phyloP scores from a whole-genome alignment of 768 basidiomycete genomes.

The Pleurotus salmoneostramineus region DNA sequence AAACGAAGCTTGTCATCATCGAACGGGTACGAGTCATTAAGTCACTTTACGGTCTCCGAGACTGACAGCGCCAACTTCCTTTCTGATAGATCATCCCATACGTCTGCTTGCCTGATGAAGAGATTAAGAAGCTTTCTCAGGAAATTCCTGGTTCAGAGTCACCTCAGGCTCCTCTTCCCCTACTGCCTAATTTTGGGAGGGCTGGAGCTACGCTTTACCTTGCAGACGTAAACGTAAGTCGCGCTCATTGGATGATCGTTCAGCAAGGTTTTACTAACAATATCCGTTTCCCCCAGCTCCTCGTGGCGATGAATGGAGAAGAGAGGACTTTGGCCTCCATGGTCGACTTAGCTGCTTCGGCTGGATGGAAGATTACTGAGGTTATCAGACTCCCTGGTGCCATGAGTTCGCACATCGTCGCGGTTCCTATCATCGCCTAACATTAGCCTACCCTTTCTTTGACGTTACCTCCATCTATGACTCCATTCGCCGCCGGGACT shows the following conservation, averaged over 20 bases:
- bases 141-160: background rate
- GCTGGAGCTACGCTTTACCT: slow-evolving; percentile 15
- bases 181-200: slow-evolving; percentile 21
- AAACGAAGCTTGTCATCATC: slow-evolving; percentile 21
- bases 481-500: no score
- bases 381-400: background rate
- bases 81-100: slow-evolving; percentile 10
- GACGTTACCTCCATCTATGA: no score
- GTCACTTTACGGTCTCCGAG: background rate
- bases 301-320: slow-evolving; percentile 21
- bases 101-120: slow-evolving; percentile 11
- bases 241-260: background rate
- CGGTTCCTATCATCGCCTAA: no score
- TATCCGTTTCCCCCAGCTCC: slow-evolving; percentile 17
- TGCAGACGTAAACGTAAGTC: slow-evolving; percentile 20
- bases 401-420: background rate
- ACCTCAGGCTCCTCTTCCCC: slow-evolving; percentile 16
- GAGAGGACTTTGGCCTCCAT: slow-evolving; percentile 24
- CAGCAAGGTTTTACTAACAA: background rate
- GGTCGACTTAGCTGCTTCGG: slow-evolving; percentile 14
- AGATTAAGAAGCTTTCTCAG: background rate
- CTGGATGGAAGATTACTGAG: slow-evolving; percentile 23
- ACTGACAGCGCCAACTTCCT: background rate
- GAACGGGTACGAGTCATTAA: slow-evolving; percentile 11
- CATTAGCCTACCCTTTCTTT: no score